Percentiles rank a stretch among this genome's conserved stretches.
Evolutionary conservation across 192 early-diverging fungal species (phyloP).

Genomic region (Coemansia sp.): DNA sequence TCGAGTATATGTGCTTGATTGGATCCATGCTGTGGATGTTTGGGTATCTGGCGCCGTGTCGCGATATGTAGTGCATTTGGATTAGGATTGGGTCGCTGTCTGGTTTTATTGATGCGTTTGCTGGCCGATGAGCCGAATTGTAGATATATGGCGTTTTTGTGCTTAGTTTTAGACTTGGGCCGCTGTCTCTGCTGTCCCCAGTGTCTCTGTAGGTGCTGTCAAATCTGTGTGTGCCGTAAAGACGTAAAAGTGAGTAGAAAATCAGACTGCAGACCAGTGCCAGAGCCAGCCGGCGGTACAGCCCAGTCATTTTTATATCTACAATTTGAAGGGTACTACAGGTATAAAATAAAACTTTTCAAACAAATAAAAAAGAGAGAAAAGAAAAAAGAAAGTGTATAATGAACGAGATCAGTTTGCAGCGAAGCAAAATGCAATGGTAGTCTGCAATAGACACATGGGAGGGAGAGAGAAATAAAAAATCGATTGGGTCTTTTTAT

Average conservation of each 20-base stretch:
- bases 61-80: constrained; percentile 33
- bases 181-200: too few relatives aligned
- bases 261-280: background rate
- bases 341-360: background rate
- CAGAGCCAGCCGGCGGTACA: background rate
- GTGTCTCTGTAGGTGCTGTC: background rate
- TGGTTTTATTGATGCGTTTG: constrained; percentile 29
- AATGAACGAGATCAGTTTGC: too few relatives aligned
- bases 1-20: constrained; percentile 12
- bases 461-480: background rate
- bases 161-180: constrained; percentile 26
- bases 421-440: too few relatives aligned
- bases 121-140: constrained; percentile 9
- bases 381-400: too few relatives aligned
- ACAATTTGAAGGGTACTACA: too few relatives aligned
- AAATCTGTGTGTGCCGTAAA: background rate
- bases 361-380: too few relatives aligned
- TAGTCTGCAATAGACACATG: too few relatives aligned
- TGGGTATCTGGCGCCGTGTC: constrained; percentile 48
- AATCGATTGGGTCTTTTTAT: constrained; percentile 1
- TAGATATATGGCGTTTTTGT: constrained; percentile 36
- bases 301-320: background rate
- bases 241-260: background rate
- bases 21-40: constrained; percentile 11
- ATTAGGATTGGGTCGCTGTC: constrained; percentile 18